phyloP scores from a whole-genome alignment of 768 basidiomycete species.

The Roridomyces roridus region DNA sequence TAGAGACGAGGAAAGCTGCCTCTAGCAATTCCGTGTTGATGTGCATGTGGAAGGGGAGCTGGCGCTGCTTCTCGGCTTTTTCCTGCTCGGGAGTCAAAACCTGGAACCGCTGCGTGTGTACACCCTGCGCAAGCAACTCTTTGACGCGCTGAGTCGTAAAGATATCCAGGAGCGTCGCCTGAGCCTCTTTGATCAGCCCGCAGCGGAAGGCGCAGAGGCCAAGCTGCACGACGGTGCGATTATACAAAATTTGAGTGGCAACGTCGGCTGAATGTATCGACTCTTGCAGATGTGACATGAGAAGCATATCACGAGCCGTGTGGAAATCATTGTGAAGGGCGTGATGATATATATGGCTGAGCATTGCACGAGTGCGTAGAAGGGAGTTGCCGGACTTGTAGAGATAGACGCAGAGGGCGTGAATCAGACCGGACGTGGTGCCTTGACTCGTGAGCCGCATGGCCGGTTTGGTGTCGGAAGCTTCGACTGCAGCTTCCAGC shows the following conservation, averaged over 20 bases:
- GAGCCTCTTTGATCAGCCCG: slow-evolving; percentile 93
- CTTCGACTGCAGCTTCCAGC: slow-evolving; percentile 74
- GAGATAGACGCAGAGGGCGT: slow-evolving; percentile 87
- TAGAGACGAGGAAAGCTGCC: slow-evolving; percentile 96
- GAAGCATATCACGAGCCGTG: slow-evolving; percentile 95
- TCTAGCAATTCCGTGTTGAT: slow-evolving; percentile 98
- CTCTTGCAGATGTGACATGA: slow-evolving; percentile 99
- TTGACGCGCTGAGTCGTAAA: slow-evolving; percentile 97
- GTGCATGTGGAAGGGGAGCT: slow-evolving; percentile 99
- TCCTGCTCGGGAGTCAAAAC: slow-evolving; percentile 93
- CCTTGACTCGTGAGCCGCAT: slow-evolving; percentile 63
- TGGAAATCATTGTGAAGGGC: slow-evolving; percentile 97
- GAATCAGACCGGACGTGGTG: slow-evolving; percentile 79
- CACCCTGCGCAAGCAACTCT: slow-evolving; percentile 95
- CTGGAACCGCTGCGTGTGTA: slow-evolving; percentile 91
- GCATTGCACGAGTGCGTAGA: slow-evolving; percentile 94
- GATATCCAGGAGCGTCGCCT: slow-evolving; percentile 92
- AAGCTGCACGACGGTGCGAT: slow-evolving; percentile 95
- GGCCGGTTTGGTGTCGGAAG: slow-evolving; percentile 63
- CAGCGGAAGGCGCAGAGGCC: slow-evolving; percentile 96
- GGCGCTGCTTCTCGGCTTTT: slow-evolving; percentile 92
- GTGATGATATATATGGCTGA: slow-evolving; percentile 96
- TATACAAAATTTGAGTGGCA: slow-evolving; percentile 96
- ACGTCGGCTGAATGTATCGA: slow-evolving; percentile 96
- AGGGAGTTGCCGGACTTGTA: slow-evolving; percentile 93